These are phyloP conservation scores for Nakazawaea pomicola DNA, from an alignment of 805 yeast species.

Conservation along the genomic window DNA sequence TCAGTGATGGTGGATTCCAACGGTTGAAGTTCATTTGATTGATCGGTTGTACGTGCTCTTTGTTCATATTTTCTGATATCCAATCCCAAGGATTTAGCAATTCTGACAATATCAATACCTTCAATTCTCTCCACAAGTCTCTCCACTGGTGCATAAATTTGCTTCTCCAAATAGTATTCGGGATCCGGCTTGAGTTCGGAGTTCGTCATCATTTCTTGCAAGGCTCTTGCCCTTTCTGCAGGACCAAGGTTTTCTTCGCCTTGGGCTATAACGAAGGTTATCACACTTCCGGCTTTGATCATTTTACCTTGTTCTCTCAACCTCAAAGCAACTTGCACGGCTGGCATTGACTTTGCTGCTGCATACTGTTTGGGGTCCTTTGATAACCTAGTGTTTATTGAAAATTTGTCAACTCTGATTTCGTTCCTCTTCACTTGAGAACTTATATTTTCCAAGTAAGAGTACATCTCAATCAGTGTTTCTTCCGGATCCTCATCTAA, in stretches of 20 bases:
- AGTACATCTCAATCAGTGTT: constrained; percentile 67
- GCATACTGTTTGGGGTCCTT: constrained; percentile 87
- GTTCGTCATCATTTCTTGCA: constrained; percentile 58
- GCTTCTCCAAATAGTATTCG: constrained; percentile 77
- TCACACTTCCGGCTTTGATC: constrained; percentile 83
- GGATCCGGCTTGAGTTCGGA: constrained; percentile 66
- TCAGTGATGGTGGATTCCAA: constrained; percentile 79
- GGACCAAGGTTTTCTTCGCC: constrained; percentile 36
- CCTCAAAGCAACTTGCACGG: constrained; percentile 84
- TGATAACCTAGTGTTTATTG: constrained; percentile 82
- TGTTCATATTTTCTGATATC: constrained; percentile 61
- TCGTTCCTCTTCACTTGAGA: constrained; percentile 53
- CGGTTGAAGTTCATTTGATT: constrained; percentile 50
- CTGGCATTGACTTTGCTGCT: constrained; percentile 75
- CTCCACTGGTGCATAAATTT: constrained; percentile 85
- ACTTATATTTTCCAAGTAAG: constrained; percentile 59
- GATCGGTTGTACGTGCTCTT: constrained; percentile 33
- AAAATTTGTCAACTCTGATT: constrained; percentile 60
- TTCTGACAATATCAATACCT: constrained; percentile 75
- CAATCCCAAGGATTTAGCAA: constrained; percentile 74
- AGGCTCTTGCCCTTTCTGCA: constrained; percentile 81
- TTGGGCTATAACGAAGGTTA: constrained; percentile 75
- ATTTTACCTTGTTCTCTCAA: constrained; percentile 79
- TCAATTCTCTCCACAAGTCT: constrained; percentile 81
- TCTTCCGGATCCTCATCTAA: constrained; percentile 73